Conservation (phyloP, 2,329 filamentous ascomycete species). For the Emmonsiellopsis sp. region DNA sequence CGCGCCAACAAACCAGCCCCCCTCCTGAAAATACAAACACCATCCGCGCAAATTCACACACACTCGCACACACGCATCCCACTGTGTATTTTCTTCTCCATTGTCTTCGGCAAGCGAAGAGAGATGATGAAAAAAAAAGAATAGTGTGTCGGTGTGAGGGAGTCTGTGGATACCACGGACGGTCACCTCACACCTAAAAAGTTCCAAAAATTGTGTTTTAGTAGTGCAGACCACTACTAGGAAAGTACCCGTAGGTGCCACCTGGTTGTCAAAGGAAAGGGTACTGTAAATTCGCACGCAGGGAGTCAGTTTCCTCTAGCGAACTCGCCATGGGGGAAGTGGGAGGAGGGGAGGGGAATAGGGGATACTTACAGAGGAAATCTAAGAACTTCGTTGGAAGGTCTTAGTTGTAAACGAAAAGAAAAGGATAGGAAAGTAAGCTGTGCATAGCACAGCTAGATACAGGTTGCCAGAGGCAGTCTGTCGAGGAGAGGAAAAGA, state of each 20-base stretch:
- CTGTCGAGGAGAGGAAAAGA: conserved; percentile 3
- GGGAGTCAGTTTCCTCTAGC: background rate
- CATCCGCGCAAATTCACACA: background rate
- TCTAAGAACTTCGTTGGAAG: background rate
- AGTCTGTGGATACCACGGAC: background rate
- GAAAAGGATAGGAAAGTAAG: background rate
- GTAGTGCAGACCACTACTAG: conserved; percentile 5
- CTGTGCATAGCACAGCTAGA: background rate
- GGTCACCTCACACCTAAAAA: background rate
- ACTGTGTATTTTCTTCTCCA: conserved; percentile 7
- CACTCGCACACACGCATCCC: background rate
- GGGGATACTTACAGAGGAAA: background rate
- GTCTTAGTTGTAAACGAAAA: background rate
- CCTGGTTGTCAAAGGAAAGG: conserved; percentile 1
- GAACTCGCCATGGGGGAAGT: background rate
- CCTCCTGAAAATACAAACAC: too few species aligned
- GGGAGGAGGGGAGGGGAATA: background rate
- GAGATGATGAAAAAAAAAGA: conserved; percentile 12
- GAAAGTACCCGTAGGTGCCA: conserved; percentile 2
- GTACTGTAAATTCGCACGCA: background rate
- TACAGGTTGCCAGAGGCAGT: background rate
- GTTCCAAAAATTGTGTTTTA: conserved; percentile 5
- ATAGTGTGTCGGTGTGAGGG: background rate
- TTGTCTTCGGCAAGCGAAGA: conserved; percentile 7
- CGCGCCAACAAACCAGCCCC: too few species aligned